Percentiles rank a stretch among this genome's conserved stretches.
These are phyloP conservation scores for Colletotrichum godetiae DNA, from an alignment of 2,329 filamentous ascomycete genomes.

Conservation along the genomic window DNA sequence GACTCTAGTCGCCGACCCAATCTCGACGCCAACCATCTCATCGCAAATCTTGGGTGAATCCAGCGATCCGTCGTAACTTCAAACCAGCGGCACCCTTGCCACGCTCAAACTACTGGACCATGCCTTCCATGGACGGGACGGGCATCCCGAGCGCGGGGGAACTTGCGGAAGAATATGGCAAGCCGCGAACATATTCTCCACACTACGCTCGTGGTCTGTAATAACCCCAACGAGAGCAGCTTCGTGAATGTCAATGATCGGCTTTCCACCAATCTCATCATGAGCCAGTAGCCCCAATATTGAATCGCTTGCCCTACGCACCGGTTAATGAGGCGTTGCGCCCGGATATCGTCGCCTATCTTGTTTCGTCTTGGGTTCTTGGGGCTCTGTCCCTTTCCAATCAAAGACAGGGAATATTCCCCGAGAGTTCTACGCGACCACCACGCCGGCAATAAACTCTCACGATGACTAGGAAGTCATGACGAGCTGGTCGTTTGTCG, in stretches of 20 bases:
- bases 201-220: background rate
- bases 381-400: slow-evolving; percentile 5
- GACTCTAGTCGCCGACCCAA: slow-evolving; percentile 14
- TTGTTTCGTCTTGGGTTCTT: slow-evolving; percentile 10
- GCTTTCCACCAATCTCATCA: background rate
- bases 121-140: background rate
- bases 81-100: slow-evolving; percentile 13
- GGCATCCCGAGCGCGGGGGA: slow-evolving; percentile 7
- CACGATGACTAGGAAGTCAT: background rate
- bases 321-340: slow-evolving; percentile 23
- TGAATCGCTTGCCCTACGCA: background rate
- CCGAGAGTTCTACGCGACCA: background rate
- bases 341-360: slow-evolving; percentile 28
- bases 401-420: background rate
- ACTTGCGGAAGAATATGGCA: background rate
- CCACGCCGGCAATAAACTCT: background rate
- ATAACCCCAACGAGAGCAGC: background rate
- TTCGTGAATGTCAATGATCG: background rate
- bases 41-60: slow-evolving; percentile 1
- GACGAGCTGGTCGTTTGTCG: background rate
- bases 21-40: background rate
- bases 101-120: slow-evolving; percentile 16
- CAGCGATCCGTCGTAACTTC: background rate
- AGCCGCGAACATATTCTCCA: background rate
- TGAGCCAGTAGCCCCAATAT: background rate